These are phyloP conservation scores for Lagenidium giganteum DNA, from an alignment of 352 stramenopile genomes.

Conservation along the genomic window DNA sequence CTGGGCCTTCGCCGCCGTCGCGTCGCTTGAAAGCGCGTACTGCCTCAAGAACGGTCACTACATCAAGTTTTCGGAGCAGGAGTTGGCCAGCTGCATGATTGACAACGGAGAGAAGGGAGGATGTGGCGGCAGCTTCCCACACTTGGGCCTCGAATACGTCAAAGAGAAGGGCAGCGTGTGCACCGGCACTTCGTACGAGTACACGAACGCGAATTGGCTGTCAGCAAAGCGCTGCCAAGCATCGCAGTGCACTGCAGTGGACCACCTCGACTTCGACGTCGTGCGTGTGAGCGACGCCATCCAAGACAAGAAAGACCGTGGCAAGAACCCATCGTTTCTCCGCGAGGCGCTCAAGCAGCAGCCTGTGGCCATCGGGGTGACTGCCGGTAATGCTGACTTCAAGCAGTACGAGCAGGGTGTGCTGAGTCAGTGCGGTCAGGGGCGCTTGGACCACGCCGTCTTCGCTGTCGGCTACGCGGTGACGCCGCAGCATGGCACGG, in stretches of 20 bases:
- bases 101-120: not conserved
- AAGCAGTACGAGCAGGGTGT: constrained; percentile 95
- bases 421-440: constrained; percentile 55
- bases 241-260: too few species aligned
- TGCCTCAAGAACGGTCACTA: too few species aligned
- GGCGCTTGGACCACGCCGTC: constrained; percentile 94
- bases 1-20: constrained; percentile 10
- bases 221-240: too few species aligned
- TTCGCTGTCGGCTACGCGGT: constrained; percentile 95
- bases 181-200: not conserved
- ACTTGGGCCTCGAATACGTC: not conserved
- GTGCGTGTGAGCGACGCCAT: too few species aligned
- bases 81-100: constrained; percentile 6
- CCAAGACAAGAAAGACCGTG: too few species aligned
- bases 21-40: too few species aligned
- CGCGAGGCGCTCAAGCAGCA: constrained; percentile 21
- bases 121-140: constrained; percentile 1
- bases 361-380: constrained; percentile 92
- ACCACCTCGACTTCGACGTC: too few species aligned
- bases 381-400: constrained; percentile 89
- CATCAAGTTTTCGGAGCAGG: constrained; percentile 21
- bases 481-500: constrained; percentile 28
- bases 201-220: too few species aligned
- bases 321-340: too few species aligned
- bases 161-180: not conserved